A percentile compares a stretch with the other conserved stretches of the same genome.
Conservation (phyloP, 202 grass and related monocot species). For the Elaeis oleifera region DNA sequence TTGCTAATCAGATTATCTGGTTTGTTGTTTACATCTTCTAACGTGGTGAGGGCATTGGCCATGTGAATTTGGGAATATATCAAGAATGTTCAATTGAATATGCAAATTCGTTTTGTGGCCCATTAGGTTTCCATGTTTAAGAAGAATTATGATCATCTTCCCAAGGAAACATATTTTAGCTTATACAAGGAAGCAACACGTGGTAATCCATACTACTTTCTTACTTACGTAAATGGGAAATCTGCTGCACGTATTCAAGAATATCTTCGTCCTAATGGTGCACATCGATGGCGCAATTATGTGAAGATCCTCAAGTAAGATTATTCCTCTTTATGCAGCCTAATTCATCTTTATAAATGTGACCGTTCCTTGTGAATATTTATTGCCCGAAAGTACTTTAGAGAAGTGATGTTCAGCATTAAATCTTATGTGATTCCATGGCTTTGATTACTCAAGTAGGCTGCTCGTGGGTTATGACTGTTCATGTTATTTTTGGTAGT, state of each 20-base stretch:
- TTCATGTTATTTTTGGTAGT: constrained; percentile 28
- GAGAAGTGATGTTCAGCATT: no score
- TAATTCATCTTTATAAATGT: no score
- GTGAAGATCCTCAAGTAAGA: constrained; percentile 84
- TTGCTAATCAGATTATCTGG: no score
- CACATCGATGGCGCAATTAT: constrained; percentile 99
- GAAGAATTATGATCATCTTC: constrained; percentile 99
- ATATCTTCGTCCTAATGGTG: constrained; percentile 82
- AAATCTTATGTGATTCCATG: no score
- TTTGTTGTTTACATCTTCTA: no score
- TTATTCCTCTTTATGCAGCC: no score
- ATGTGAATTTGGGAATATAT: no score
- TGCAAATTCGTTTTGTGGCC: constrained; percentile 6
- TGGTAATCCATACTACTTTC: constrained; percentile 95
- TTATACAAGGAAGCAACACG: constrained; percentile 98
- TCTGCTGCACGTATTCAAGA: constrained; percentile 90
- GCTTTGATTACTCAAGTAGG: not conserved
- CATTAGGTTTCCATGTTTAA: constrained; percentile 97
- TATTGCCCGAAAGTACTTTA: no score
- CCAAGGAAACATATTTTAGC: constrained; percentile 98
- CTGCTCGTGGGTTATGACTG: constrained; percentile 16
- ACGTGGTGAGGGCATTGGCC: no score
- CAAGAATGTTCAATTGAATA: not conserved
- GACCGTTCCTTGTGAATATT: no score
- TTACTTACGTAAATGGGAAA: constrained; percentile 96